A percentile compares a stretch with the other conserved stretches of the same genome.
phyloP scores from a whole-genome alignment of 805 yeast genomes.

The Pichia californica region DNA sequence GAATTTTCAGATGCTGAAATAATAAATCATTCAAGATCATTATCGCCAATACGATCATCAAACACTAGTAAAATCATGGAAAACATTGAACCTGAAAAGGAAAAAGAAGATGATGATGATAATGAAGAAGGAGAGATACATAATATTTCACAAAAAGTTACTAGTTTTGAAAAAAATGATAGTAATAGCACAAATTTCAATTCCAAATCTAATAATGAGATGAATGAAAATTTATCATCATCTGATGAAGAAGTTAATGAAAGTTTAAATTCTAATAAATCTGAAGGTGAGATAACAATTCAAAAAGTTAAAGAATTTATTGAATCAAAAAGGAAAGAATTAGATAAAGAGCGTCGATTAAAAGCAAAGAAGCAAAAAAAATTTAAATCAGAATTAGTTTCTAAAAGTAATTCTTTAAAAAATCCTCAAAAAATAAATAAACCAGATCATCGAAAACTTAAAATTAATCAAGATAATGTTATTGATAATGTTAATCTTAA shows the following conservation, averaged over 20 bases:
- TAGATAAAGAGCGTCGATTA: not conserved
- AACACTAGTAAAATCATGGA: too few relatives aligned
- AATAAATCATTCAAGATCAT: not conserved
- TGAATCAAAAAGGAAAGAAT: conserved; percentile 8
- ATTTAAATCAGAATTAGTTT: too few relatives aligned
- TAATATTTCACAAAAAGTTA: not conserved
- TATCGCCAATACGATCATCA: not conserved
- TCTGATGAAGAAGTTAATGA: not conserved
- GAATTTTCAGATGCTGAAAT: not conserved
- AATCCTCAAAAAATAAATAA: too few relatives aligned
- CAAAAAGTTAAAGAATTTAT: conserved; percentile 21
- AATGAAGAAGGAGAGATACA: not conserved
- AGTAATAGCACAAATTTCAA: not conserved
- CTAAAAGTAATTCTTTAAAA: too few relatives aligned
- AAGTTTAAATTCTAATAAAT: not conserved
- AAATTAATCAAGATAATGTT: not conserved
- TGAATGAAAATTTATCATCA: not conserved
- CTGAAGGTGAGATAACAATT: conserved; percentile 18
- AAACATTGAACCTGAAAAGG: too few relatives aligned
- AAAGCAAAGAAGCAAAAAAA: not conserved
- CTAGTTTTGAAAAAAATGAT: conserved; percentile 1
- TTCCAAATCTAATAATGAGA: not conserved
- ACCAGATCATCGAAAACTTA: too few relatives aligned
- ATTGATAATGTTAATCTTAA: not conserved
- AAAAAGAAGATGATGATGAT: not conserved